Percentiles rank a stretch among this genome's conserved stretches.
These are phyloP conservation scores for Fusarium napiforme DNA, from an alignment of 2,329 filamentous ascomycete species.

Conservation along the genomic window DNA sequence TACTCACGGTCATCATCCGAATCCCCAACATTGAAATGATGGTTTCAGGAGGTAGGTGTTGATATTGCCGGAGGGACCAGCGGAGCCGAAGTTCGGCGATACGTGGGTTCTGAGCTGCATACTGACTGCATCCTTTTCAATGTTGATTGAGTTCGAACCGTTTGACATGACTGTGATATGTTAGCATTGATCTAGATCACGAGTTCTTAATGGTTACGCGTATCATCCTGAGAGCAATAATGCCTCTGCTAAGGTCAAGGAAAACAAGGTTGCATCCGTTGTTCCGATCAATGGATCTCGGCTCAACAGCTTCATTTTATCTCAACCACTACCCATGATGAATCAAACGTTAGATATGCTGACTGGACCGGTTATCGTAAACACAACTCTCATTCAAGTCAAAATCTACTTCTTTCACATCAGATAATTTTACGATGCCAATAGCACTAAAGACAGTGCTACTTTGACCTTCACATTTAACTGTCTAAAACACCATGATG, in stretches of 20 bases:
- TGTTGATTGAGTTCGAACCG: background rate
- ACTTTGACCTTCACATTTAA: background rate
- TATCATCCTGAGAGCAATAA: background rate
- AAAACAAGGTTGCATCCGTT: conserved; percentile 20
- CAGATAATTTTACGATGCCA: too few species aligned
- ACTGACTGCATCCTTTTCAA: background rate
- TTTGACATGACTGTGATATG: background rate
- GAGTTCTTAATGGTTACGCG: background rate
- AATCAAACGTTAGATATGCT: background rate
- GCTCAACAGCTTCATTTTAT: conserved; percentile 21
- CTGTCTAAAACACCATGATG: conserved; percentile 2
- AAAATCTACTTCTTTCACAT: background rate
- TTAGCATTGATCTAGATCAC: background rate
- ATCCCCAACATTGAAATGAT: conserved; percentile 40
- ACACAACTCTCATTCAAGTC: background rate
- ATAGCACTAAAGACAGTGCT: background rate
- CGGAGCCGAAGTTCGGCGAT: conserved; percentile 26
- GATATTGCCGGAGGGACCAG: background rate
- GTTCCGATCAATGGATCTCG: conserved; percentile 3
- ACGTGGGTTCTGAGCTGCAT: background rate
- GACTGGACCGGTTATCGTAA: background rate
- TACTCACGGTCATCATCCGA: conserved; percentile 39
- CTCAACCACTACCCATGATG: conserved; percentile 15
- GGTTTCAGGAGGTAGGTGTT: background rate
- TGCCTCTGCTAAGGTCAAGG: background rate